Evolutionary conservation across 78 protist species (phyloP), one percentile per base, ranked within the genome.

Genomic region (Corallochytrium limacisporum): DNA sequence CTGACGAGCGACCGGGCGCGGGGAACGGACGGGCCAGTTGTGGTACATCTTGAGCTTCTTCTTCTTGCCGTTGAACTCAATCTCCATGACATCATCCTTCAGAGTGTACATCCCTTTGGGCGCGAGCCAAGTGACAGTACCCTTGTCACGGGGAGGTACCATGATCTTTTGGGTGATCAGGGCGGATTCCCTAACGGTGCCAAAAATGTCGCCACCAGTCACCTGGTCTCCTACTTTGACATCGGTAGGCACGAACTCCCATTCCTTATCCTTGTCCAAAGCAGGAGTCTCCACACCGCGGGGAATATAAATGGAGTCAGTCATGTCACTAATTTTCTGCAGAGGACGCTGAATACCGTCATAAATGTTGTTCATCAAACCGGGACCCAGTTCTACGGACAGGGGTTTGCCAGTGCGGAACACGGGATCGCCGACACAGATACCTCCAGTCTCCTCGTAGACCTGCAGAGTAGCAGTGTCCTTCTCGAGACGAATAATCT

Each of bases 321-420:
- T 67, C 55, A 33, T 6, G 26, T 71, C 79, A 40, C 84, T 83
- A 79, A 87, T 83, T 22, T 69, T 85, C 78, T 90, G 77, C 35
- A 98, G 91, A 51, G 99, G 99, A 33, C 99, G 88, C 90, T 95
- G 99, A 67, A 98, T 96, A 51, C 99, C 99, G 72, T 98, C 99
- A 40, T 85, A 98, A 62, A 98, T 95, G 29, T 69, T 65, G 33
- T 84, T 81, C 85, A 98, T 66, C 62, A 84, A 24, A 47, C 99
- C 99, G 18, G 99, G 99, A 42, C 99, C 99, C 24, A 98, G 83
- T 75, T 92, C 97, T 3, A 94, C 96, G 22, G 98, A 92, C 26
- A 98, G 87, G 20, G 99, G 99, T 84, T 82, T 84, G 36, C 95
- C 96, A 2, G 99, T 94, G 49, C 98, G 81, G 18, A 54, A 35